Base-by-base conservation (phyloP, 164 flowering plant species). In the Macadamia tetraphylla region DNA sequence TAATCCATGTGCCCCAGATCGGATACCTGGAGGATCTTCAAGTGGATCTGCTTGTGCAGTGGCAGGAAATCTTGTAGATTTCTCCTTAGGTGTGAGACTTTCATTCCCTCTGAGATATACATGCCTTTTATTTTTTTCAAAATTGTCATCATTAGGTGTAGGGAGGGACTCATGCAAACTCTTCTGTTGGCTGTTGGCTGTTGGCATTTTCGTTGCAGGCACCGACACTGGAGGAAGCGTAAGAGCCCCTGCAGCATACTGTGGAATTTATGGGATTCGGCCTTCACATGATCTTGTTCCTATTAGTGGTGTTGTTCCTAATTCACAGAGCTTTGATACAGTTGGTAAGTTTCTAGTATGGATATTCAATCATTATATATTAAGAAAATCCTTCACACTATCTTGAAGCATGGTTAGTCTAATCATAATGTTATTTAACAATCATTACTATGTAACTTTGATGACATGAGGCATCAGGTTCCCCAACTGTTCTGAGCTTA, bases 161-260 rank as follows among this genome's bases (percentile, higher is more conserved):
- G 40, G 40, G 40, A 11, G 51, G 51, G 13, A 46, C 51, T 46
- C 51, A 46, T 46, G 13, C 13, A 11, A 46, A 46, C 12, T 1
- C 51, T 46, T 46, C 13, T 46, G 51, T 46, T 72, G 8, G 3
- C 58, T 46, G 57, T 58, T 42, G 12, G 17, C 15, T 46, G 57
- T 58, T 42, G 12, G 17, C 15, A 13, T 73, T 64, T 64, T 35
- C 40, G 17, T 67, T 62, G 13, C 73, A 94, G 98, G 98, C 67
- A 88, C 98, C 70, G 98, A 94, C 73, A 91, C 97, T 59, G 96
- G 96, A 77, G 98, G 92, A 74, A 90, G 97, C 72, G 86, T 90
- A n/a, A 84, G 97, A 76, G 88, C 86, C 40, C 98, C 98, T 61
- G 88, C 97, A 64, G 83, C 98, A 44, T 91, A 75, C 63, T 94